Evolutionary conservation across 495 filamentous ascomycete genomes (phyloP), one percentile per base, ranked within the genome.

Genomic region (Neurospora cerealis): DNA sequence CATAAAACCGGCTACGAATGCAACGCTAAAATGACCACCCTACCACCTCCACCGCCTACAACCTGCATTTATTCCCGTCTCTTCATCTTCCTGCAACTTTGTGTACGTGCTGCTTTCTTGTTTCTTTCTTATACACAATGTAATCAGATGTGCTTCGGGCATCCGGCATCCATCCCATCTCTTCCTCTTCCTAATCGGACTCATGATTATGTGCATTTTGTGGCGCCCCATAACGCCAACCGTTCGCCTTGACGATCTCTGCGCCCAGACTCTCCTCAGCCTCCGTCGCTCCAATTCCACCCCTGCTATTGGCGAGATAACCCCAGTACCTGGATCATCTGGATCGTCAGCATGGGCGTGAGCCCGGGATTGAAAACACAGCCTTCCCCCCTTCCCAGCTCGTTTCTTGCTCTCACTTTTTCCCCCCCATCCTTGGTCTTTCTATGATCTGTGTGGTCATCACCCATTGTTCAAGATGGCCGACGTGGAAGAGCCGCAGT

Each of bases 401-500:
- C 6, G 62, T 42, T 70, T 36, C 37, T 34, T 36, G 24, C 42
- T 46, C 41, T 36, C 69, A 24, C 73, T 17, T 71, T 72, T 40
- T 21, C 41, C n/a, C 9, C 38, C 21, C 10, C 38, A 40, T 54
- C 32, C 7, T 9, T 17, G 21, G 10, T 21, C 66, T 24, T 28
- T 60, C 21, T 24, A 13, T 24, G 11, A 32, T 60, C 48, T 60
- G 21, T 60, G 48, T 60, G 48, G 9, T 5, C 21, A 28, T 24
- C 2, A 2, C 15, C 5, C 21, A 39, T 69, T 44, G 36, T 46
- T 73, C 74, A 77, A 77, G 39, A 89, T 89, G 87, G 83, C 85
- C 5, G 86, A 89, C 70, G 81, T 83, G 60, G 86, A 88, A 71
- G 86, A 88, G 75, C 87, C 86, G 7, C 86, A 10, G 83, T 86